Evolutionary conservation across 495 filamentous ascomycete genomes (phyloP), one percentile per base, ranked within the genome.

Genomic region (Aspergillus mulundensis): DNA sequence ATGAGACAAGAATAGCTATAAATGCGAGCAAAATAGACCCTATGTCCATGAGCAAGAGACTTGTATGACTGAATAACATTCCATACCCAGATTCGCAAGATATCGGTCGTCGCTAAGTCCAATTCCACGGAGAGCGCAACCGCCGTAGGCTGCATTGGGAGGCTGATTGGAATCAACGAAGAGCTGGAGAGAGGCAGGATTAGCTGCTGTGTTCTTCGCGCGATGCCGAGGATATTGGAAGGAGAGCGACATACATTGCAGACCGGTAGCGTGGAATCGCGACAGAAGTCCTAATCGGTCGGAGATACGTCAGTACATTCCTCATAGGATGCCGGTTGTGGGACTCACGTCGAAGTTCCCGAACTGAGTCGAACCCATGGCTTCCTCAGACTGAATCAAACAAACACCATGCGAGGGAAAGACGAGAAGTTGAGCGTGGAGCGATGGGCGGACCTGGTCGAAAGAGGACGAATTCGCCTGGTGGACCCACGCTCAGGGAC

Each of bases 241-340:
- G 32, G 12, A 14, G 16, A 19, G 32, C 48, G 34, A 85, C 93
- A 59, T 83, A 97, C 93, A 82, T 96, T 96, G 83, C 92, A 97
- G 61, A 96, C 84, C 59, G 94, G 94, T 66, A 99, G 79, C 59
- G 93, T 97, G 59, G 91, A 91, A 77, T 96, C 90, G 64, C 88
- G 87, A 84, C 94, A 99, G 70, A 99, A 96, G 75, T 94, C 77
- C 89, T 95, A 60, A 30, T 14, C 19, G 25, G 38, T 50, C 47
- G 45, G 53, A 55, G 38, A 70, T 50, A 42, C 57, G 50, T 45
- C 41, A 45, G 58, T 57, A 41, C 61, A 53, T 50, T 58, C n/a
- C n/a, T 50, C 24, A 1, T 1, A 12, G 1, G 18, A 53, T 18
- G 19, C 44, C n/a, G 34, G 20, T 28, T 18, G 50, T 23, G 5